Evolutionary conservation across 257 asterid species (phyloP), one percentile per base, ranked within the genome.

Genomic region (Fraxinus excelsior): DNA sequence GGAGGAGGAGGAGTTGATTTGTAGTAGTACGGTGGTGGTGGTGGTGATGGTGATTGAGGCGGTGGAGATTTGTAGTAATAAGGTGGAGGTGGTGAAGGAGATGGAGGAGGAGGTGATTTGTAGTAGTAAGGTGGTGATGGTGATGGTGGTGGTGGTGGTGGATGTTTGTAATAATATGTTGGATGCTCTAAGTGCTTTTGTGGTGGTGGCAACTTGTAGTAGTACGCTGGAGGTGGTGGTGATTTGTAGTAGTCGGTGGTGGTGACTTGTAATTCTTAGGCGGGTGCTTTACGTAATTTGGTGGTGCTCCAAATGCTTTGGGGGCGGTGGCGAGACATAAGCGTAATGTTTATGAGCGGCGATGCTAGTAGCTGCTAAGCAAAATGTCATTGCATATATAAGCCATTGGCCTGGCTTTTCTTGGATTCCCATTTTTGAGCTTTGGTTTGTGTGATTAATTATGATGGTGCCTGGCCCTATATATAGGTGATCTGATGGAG

Each of bases 331-430:
- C 3, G 25, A 53, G 64, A 26, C 40, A 13, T 46, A 72, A 44
- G 42, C 4, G 26, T 72, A 72, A 2, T 66, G 75, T 53, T 72
- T 72, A 4, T 72, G 25, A 29, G 75, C 65, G 1, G 65, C 75
- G 25, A 26, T 26, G 44, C 40, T 26, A 44, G 64, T 71, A 62
- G 75, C 75, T 72, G n/a, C 40, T 16, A 72, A 46, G 66, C 42
- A 44, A 26, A 46, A 44, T 44, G 40, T 66, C 66, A 72, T 26
- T 29, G 75, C 75, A 49, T 16, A 72, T n/a, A 72, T 21, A 46
- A 37, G 26, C 75, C 75, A 49, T 46, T 25, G 75, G 40, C 66
- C 32, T 19, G 28, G 75, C 28, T 58, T 26, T 46, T 23, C 5
- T 8, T 19, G 65, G 66, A 37, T 44, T 72, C 44, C 75, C 75